Base-by-base conservation (phyloP, 139 green algal genomes). In the Picochlorum sp. region DNA sequence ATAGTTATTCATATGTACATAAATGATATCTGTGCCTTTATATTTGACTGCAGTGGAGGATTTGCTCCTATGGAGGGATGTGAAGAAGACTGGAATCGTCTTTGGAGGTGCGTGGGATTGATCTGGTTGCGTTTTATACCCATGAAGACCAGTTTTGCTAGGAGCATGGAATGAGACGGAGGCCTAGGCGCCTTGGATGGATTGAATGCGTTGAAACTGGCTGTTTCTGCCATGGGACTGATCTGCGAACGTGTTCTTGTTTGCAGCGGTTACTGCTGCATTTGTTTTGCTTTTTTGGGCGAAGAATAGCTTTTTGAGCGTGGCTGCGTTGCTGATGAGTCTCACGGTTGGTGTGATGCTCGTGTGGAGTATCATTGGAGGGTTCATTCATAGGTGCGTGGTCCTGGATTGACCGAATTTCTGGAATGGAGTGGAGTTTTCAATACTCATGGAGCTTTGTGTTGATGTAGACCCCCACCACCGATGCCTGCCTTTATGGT, bases 61-160 rank as follows among this genome's bases (percentile, higher is more conserved):
- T 28, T 50, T 87, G 5, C 59, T 87, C 26, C 54, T 87, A 24
- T 87, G 81, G 81, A 56, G 68, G 18, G 73, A 87, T 52, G 52
- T 60, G 7, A 60, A 60, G 21, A 68, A 74, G 51, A 68, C 45
- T 23, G 80, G 66, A 11, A 56, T 70, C 2, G 71, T 72, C 5
- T 67, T 87, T 21, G 73, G 37, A 56, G 60, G 60, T 66, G 37
- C 34, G 60, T 66, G 18, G 18, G 47, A 13, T 41, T 41, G 34
- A 41, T 41, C 6, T 41, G 34, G 34, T 41, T 41, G 34, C 8
- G 2, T 41, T 41, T 11, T 41, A 11, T 41, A 14, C 34, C 8
- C 8, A 41, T 41, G 34, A 11, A 11, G 7, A 41, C 34, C 34
- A 41, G 1, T 1, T 41, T 30, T 30, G 4, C 4, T 7, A 30